Base-by-base conservation (phyloP, 1,139 yeast species). In the Pneumocystis wakefieldiae region DNA sequence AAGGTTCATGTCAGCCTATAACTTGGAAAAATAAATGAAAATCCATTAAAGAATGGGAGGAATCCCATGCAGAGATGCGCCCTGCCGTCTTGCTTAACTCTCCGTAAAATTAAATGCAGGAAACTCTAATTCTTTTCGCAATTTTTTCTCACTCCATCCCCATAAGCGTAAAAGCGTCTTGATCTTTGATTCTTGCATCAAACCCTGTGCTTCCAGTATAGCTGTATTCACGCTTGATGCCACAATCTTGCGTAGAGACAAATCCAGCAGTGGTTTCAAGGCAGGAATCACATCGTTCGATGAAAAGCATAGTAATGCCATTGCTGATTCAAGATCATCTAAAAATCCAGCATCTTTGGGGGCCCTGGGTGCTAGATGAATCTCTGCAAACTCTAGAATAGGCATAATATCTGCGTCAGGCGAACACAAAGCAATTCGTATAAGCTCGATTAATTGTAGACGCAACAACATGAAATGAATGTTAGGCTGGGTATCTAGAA, bases 221-320 rank as follows among this genome's bases (percentile, higher is more conserved):
- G 75, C 74, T 55, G 70, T 69, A 64, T 76, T 76, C 41, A 76
- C 78, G 5, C 71, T 68, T 8, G 71, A 68, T 1, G 79, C 78
- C 14, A 76, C 75, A 15, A 68, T 68, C n/a, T 69, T 67, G 7
- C 78, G 69, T 63, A 74, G 67, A 57, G 70, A 69, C 17, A 73
- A 64, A 65, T 74, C 76, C 71, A 75, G 66, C 57, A 75, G 68
- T 42, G 71, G 74, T 53, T 68, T 66, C 42, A 75, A 64, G 61
- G 71, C 70, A n/a, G 75, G 72, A 1, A 48, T 17, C 19, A 48
- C 62, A 15, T 68, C 64, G 17, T 74, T 73, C 0, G 70, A 70
- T 4, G 78, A 76, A 65, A 76, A 75, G 63, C 78, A 76, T 48
- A 76, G 66, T 53, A 76, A 67, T 3, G 79, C 77, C 78, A 76